Percentiles rank a stretch among this genome's conserved stretches.
Conservation (phyloP, 2,329 filamentous ascomycete genomes). For the Ophiognomonia clavigignenti-juglandacearum region DNA sequence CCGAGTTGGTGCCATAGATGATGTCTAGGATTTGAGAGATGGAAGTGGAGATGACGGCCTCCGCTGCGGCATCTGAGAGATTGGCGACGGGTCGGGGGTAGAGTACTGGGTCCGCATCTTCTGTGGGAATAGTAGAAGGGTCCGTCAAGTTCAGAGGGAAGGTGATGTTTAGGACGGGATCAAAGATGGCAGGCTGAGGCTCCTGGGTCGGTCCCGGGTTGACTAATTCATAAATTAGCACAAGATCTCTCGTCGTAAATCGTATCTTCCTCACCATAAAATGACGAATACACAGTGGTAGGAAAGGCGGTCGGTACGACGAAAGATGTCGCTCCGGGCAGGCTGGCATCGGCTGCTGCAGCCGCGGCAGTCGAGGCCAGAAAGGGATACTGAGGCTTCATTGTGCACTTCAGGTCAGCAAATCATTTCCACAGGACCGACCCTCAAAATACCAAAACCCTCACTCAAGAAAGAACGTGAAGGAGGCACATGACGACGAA, state of each 20-base stretch:
- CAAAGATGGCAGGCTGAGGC: conserved; percentile 38
- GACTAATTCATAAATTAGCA: conserved; percentile 17
- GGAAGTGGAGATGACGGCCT: conserved; percentile 36
- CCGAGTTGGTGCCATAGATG: conserved; percentile 29
- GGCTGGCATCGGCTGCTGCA: conserved; percentile 7
- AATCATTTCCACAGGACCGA: too few species aligned
- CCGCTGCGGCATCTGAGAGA: conserved; percentile 32
- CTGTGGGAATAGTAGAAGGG: conserved; percentile 43
- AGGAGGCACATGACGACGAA: too few species aligned
- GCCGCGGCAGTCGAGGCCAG: conserved; percentile 6
- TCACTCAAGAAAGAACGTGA: too few species aligned
- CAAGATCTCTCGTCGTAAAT: neutral
- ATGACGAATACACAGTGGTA: conserved; percentile 44
- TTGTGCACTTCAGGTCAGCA: neutral
- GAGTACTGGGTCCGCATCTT: conserved; percentile 43
- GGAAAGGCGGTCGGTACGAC: conserved; percentile 43
- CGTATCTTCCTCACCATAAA: conserved; percentile 35
- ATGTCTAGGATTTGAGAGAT: conserved; percentile 40
- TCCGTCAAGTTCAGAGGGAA: conserved; percentile 51
- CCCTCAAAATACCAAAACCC: too few species aligned
- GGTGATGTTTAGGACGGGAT: conserved; percentile 49
- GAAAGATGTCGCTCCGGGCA: conserved; percentile 31
- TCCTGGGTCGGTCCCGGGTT: conserved; percentile 26
- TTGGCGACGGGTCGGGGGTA: conserved; percentile 43
- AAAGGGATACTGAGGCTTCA: conserved; percentile 12